These are phyloP conservation scores for Zymoseptoria brevis DNA, from an alignment of 2,329 filamentous ascomycete species.

Conservation along the genomic window DNA sequence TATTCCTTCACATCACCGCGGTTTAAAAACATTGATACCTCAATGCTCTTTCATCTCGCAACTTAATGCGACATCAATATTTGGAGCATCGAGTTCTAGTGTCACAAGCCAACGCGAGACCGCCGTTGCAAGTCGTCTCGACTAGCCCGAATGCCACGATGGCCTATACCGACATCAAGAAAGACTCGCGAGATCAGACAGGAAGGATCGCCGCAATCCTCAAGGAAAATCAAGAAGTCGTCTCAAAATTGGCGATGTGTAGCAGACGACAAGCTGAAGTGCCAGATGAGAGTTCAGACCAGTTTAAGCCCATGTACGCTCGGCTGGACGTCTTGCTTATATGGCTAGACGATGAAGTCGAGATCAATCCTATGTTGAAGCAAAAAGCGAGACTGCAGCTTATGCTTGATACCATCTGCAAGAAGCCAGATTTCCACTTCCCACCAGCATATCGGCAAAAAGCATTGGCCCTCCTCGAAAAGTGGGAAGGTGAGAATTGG, in stretches of 20 bases:
- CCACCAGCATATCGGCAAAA: conserved; percentile 4
- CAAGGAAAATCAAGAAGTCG: neutral
- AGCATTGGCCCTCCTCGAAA: conserved; percentile 12
- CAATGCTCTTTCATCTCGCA: neutral
- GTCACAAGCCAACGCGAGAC: neutral
- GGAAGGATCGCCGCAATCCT: neutral
- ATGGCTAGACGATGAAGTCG: conserved; percentile 12
- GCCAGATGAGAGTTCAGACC: neutral
- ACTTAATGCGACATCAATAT: no score
- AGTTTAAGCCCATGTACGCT: conserved; percentile 3
- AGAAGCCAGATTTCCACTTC: conserved; percentile 11
- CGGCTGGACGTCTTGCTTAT: conserved; percentile 14
- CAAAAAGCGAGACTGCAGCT: conserved; percentile 8
- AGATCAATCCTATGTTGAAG: conserved; percentile 15
- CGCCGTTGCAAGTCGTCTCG: neutral
- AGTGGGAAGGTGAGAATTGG: conserved; percentile 18
- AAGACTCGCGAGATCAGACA: neutral
- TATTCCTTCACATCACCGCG: neutral
- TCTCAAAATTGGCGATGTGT: conserved; percentile 5
- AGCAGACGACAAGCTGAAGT: neutral
- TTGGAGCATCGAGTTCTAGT: no score
- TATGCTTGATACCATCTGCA: conserved; percentile 10
- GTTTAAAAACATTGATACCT: neutral
- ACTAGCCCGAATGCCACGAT: neutral
- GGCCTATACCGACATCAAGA: neutral